Evolutionary conservation across 192 early-diverging fungal species (phyloP).

Genomic region (Chytriomyces sp.): DNA sequence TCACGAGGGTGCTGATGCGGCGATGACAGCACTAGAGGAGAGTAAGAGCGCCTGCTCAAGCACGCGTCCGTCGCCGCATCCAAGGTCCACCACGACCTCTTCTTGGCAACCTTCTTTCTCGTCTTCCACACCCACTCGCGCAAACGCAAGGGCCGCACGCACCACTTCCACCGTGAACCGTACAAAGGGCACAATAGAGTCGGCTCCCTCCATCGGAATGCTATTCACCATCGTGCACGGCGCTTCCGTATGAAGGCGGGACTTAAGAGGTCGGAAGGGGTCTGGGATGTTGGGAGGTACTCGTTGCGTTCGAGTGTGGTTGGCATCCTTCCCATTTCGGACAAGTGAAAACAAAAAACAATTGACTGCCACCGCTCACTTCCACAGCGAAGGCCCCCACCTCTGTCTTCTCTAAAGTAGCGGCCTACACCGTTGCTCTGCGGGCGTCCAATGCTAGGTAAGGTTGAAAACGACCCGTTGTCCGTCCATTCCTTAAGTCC

Average conservation of each 20-base stretch:
- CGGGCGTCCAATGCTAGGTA: neutral
- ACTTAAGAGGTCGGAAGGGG: neutral
- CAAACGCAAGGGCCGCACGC: conserved; percentile 30
- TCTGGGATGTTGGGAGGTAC: neutral
- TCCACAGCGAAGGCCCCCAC: neutral
- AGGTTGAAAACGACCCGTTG: conserved; percentile 2
- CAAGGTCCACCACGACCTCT: too few relatives aligned
- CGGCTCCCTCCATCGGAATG: conserved; percentile 29
- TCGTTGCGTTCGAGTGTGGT: neutral
- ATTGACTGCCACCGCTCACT: neutral
- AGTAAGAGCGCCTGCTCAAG: conserved; percentile 22
- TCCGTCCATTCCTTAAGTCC: too few relatives aligned
- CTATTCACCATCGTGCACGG: conserved; percentile 28
- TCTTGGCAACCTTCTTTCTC: too few relatives aligned
- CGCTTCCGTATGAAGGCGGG: neutral
- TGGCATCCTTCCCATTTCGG: too few relatives aligned
- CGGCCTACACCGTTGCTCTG: neutral
- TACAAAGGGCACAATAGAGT: conserved; percentile 43
- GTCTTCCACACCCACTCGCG: conserved; percentile 13
- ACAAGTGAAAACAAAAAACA: neutral
- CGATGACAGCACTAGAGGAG: too few relatives aligned
- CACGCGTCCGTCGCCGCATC: conserved; percentile 41
- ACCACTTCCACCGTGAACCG: conserved; percentile 26
- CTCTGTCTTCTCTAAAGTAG: too few relatives aligned
- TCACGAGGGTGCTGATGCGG: too few relatives aligned